Conservation (phyloP, 179 eudicot genomes). For the Drosera spatulata region DNA sequence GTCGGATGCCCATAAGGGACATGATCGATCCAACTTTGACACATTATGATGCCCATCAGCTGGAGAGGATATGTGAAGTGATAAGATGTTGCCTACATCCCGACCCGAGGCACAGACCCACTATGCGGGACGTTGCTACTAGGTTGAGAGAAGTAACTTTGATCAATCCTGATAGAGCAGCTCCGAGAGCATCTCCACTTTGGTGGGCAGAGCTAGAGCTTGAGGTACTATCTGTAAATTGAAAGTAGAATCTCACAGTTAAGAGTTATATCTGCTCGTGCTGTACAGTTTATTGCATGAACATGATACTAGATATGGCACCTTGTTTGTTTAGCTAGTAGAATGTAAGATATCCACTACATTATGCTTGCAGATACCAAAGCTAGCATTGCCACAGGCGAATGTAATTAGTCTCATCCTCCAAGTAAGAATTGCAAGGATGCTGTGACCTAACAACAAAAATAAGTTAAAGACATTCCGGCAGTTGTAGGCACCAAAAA, state of each 20-base stretch:
- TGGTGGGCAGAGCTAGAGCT: slow-evolving; percentile 53
- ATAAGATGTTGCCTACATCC: slow-evolving; percentile 37
- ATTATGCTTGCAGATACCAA: too few relatives aligned
- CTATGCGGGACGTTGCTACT: slow-evolving; percentile 42
- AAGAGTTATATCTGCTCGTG: too few relatives aligned
- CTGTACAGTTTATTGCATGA: too few relatives aligned
- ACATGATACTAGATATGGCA: too few relatives aligned
- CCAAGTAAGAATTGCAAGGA: too few relatives aligned
- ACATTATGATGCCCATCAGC: slow-evolving; percentile 26
- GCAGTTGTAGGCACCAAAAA: too few relatives aligned
- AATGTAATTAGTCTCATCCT: too few relatives aligned
- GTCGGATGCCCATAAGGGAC: slow-evolving; percentile 21
- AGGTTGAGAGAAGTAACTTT: slow-evolving; percentile 48
- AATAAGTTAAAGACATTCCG: too few relatives aligned
- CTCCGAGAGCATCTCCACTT: slow-evolving; percentile 46
- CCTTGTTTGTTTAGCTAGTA: too few relatives aligned
- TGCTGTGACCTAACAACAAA: too few relatives aligned
- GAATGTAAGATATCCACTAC: too few relatives aligned
- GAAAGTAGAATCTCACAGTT: slow-evolving; percentile 7
- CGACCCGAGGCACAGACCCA: slow-evolving; percentile 36
- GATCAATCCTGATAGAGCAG: slow-evolving; percentile 40
- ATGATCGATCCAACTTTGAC: slow-evolving; percentile 53
- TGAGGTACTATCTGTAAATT: slow-evolving; percentile 26
- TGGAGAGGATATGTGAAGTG: slow-evolving; percentile 31
- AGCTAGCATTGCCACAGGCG: too few relatives aligned